Evolutionary conservation across 73 alveolate species (phyloP), one percentile per base, ranked within the genome.

Genomic region (Blepharisma stoltei): DNA sequence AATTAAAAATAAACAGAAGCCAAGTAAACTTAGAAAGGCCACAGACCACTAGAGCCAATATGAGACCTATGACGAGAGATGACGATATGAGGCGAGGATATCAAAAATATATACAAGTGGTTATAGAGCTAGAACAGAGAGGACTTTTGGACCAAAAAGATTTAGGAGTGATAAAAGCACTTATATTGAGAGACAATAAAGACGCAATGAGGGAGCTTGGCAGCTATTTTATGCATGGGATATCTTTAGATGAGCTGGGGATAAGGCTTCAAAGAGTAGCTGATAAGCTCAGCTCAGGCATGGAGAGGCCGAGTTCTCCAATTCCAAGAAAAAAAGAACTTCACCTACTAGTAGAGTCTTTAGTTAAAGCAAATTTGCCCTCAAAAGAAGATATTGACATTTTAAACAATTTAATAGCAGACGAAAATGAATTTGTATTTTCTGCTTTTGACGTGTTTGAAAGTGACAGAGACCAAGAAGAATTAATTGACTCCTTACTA

Each of bases 401-500:
- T 6, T 78, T 86, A 8, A 71, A 86, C 43, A 82, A 82, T 54
- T 78, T 86, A 2, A 77, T 86, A 6, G 41, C 78, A 6, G 85
- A 77, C 18, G 93, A 86, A 54, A 79, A 86, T 46, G 90, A 82
- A 54, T 86, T 82, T 68, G 67, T 86, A 5, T 76, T 86, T 20
- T 86, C 90, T 18, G 88, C 90, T 50, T 82, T 80, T 54, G 90
- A 82, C 67, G 84, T 86, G 43, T 86, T 80, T 55, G 93, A 86
- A 60, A 60, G 82, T 54, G 93, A 86, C 53, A 82, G 71, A 55
- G 93, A 86, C 73, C 82, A 82, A 44, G 88, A 81, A 6, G 81
- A 86, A 68, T 54, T 86, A 53, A 54, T 86, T 4, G 93, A 86
- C 80, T 67, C 88, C 2, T 70, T 86, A 21, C 6, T 52, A 25